These are phyloP conservation scores for Erodium maritimum DNA, from an alignment of 345 rosid genomes.

Conservation along the genomic window DNA sequence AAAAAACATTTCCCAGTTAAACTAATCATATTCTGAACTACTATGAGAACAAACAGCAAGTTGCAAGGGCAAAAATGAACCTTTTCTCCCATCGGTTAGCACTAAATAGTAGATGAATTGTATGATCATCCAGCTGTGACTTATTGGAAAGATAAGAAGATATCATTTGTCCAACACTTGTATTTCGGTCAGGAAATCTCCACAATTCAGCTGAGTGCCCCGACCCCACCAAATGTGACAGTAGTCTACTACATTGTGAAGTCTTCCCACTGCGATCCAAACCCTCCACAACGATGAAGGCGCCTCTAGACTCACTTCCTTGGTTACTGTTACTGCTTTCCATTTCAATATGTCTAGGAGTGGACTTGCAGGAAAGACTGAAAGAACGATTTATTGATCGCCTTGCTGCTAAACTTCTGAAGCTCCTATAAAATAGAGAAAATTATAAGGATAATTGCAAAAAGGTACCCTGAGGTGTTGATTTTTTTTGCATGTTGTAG, in stretches of 20 bases:
- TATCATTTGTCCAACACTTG: constrained; percentile 76
- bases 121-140: constrained; percentile 69
- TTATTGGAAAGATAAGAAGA: constrained; percentile 66
- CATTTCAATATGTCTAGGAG: constrained; percentile 30
- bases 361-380: constrained; percentile 16
- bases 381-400: constrained; percentile 14
- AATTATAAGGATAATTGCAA: too few relatives aligned
- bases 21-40: too few relatives aligned
- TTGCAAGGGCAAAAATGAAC: constrained; percentile 13
- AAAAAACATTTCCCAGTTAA: too few relatives aligned
- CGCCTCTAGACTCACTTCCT: constrained; percentile 49
- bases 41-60: background rate
- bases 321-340: constrained; percentile 15
- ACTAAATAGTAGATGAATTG: constrained; percentile 86
- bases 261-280: constrained; percentile 89
- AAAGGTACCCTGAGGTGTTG: too few relatives aligned
- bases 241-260: constrained; percentile 50
- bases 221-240: constrained; percentile 47
- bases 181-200: constrained; percentile 77
- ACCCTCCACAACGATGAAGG: constrained; percentile 82
- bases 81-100: constrained; percentile 93
- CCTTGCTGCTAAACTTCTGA: constrained; percentile 22
- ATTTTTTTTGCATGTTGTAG: too few relatives aligned
- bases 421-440: too few relatives aligned
- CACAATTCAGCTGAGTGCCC: constrained; percentile 70